These are phyloP conservation scores for Rhizopus arrhizus DNA, from an alignment of 371 early-diverging fungal genomes.

Conservation along the genomic window DNA sequence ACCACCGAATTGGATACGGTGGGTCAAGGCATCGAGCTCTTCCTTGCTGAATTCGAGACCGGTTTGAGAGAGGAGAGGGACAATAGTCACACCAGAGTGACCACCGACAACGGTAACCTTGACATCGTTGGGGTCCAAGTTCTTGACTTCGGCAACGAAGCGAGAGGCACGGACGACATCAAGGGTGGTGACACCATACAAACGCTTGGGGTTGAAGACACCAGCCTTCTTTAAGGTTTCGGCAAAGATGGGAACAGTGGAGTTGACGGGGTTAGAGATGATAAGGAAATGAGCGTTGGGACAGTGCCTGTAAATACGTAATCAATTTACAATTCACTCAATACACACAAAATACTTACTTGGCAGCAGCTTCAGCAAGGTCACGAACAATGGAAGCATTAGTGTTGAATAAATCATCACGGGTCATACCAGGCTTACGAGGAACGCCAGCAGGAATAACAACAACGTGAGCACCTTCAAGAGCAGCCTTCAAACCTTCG, in stretches of 20 bases:
- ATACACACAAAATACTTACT: constrained; percentile 40
- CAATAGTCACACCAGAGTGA: constrained; percentile 98
- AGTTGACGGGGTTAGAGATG: constrained; percentile 99
- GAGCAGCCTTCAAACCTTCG: constrained; percentile 83
- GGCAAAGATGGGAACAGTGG: constrained; percentile 97
- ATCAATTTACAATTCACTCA: background rate
- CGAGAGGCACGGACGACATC: constrained; percentile 98
- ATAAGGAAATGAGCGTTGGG: constrained; percentile 95
- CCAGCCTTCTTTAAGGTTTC: constrained; percentile 95
- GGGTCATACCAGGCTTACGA: constrained; percentile 99
- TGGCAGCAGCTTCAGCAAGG: constrained; percentile 70
- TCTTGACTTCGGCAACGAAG: constrained; percentile 88
- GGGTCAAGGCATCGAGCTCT: constrained; percentile 89
- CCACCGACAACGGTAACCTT: constrained; percentile 96
- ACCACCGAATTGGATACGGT: constrained; percentile 99
- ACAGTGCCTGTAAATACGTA: constrained; percentile 63
- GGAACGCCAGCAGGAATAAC: constrained; percentile 99
- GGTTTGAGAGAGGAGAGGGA: constrained; percentile 92
- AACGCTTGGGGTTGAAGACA: constrained; percentile 90
- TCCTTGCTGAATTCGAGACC: constrained; percentile 85
- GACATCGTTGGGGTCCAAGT: constrained; percentile 72
- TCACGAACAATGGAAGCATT: constrained; percentile 94
- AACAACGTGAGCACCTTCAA: constrained; percentile 88
- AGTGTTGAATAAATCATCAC: constrained; percentile 98
- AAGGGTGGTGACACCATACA: constrained; percentile 98